Base-by-base conservation (phyloP, 176 grass and related monocot genomes). In the Musa schizocarpa region DNA sequence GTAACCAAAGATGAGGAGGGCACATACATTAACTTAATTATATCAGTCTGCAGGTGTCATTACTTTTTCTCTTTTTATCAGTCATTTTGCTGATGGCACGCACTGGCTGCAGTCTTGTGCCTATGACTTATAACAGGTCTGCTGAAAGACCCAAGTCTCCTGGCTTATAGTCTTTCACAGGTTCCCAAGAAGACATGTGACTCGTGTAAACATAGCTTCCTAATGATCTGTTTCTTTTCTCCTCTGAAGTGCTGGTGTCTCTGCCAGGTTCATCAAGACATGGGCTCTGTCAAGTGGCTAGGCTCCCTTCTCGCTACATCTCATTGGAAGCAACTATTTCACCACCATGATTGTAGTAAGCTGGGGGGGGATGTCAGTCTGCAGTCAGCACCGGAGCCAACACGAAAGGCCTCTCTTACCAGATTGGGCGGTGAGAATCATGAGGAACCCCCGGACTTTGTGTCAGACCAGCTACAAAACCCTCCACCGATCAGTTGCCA, bases 401-500 rank as follows among this genome's bases (percentile, higher is more conserved):
- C 63, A 13, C 63, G 1, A 52, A 10, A 24, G 24, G 24, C 24
- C 24, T 70, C 63, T 65, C 48, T 70, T 70, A 5, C 43, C 34
- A 11, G 48, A 70, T 70, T 21, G 68, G 17, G 17, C 19, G 20
- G 43, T 20, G 48, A 0, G 68, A 70, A 70, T 70, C 68, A 70
- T 50, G 67, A 69, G 34, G 34, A 9, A 69, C 17, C 67, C 17
- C 20, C 9, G 67, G 17, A 50, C 22, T 51, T n/a, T 20, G n/a
- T 70, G 68, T 20, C 43, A 70, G 68, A 50, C 68, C 68, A 51
- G 27, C 43, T 70, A 50, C 34, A 70, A 70, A 16, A 70, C 1
- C 8, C 25, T 43, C 13, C 17, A 7, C 21, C 63, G 12, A 4
- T 9, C 12, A 27, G 11, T 70, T 70, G 11, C 68, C 68, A 8